Evolutionary conservation across 129 eudicot species (phyloP).

Genomic region (Deinandra increscens): DNA sequence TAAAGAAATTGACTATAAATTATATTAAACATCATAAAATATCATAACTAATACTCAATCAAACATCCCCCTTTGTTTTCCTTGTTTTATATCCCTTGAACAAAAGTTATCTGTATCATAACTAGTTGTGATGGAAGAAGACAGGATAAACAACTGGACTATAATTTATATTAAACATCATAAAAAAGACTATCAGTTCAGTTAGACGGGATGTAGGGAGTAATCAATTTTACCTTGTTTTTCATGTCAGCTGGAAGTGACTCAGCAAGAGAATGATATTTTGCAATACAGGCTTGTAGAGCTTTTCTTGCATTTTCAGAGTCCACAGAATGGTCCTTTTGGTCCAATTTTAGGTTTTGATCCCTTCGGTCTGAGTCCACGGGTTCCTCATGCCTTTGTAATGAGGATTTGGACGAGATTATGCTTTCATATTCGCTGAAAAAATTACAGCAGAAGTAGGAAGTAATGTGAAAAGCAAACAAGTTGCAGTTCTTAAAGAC

Average conservation of each 20-base stretch:
- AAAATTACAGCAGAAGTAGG: not conserved
- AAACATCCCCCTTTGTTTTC: no score
- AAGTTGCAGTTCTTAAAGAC: not conserved
- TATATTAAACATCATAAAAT: not conserved
- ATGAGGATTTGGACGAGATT: not conserved
- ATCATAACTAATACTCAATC: no score
- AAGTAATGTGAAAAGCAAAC: not conserved
- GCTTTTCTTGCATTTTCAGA: constrained; percentile 48
- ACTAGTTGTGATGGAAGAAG: no score
- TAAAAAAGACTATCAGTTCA: no score
- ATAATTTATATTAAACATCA: no score
- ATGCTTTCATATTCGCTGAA: not conserved
- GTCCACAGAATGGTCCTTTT: constrained; percentile 9
- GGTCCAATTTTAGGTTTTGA: not conserved
- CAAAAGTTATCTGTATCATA: no score
- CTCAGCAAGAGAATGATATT: constrained; percentile 41
- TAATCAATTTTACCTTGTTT: constrained; percentile 48
- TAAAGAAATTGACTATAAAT: not conserved
- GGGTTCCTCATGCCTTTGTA: not conserved
- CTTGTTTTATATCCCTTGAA: no score
- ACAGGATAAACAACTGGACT: no score
- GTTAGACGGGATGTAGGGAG: no score
- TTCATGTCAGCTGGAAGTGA: constrained; percentile 44
- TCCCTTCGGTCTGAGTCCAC: not conserved
- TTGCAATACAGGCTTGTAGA: constrained; percentile 42